Conservation (phyloP, 257 asterid species). For the Primulina huaijiensis region DNA sequence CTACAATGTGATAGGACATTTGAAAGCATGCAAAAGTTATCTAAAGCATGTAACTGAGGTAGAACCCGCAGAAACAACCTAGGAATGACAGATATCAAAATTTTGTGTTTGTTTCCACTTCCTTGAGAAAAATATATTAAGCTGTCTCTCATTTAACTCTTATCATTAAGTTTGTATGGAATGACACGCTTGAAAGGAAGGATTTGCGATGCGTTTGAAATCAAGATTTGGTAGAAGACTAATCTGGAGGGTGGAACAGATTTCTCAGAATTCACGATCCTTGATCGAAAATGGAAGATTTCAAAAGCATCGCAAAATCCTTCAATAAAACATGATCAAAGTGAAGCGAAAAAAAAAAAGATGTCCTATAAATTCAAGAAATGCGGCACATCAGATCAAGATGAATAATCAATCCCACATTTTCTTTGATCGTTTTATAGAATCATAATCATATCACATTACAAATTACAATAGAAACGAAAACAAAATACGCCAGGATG, state of each 20-base stretch:
- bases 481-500: not conserved
- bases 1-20: slow-evolving; percentile 33
- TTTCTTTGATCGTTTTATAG: too few relatives aligned
- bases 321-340: too few relatives aligned
- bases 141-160: not conserved
- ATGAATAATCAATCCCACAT: too few relatives aligned
- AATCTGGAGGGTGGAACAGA: not conserved
- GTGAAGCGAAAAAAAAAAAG: too few relatives aligned
- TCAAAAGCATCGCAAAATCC: too few relatives aligned
- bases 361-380: too few relatives aligned
- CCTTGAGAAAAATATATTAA: not conserved
- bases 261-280: not conserved
- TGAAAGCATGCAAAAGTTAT: not conserved
- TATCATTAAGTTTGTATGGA: not conserved
- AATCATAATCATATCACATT: too few relatives aligned
- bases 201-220: not conserved
- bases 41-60: not conserved
- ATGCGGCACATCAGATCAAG: too few relatives aligned
- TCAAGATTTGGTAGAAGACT: not conserved
- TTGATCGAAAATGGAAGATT: not conserved
- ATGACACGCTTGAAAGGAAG: not conserved
- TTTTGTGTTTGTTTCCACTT: not conserved
- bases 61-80: not conserved
- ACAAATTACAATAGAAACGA: not conserved
- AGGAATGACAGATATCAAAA: not conserved